These are phyloP conservation scores for Globisporangium parvum DNA, from an alignment of 352 stramenopile species.

Conservation along the genomic window DNA sequence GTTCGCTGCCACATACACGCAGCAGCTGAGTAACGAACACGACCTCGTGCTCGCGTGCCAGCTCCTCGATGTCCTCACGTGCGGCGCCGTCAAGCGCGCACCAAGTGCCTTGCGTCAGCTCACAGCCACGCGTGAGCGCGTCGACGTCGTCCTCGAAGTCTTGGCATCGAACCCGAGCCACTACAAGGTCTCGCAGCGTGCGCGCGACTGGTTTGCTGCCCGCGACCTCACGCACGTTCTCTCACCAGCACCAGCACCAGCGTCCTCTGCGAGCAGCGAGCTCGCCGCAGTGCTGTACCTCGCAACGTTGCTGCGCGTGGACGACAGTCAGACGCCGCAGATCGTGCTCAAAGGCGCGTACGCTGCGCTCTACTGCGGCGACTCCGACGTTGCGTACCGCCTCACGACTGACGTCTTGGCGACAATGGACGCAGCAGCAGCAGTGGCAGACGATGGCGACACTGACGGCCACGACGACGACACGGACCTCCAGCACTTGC, in stretches of 20 bases:
- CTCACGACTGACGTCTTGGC: slow-evolving; percentile 39
- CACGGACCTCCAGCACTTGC: slow-evolving; percentile 33
- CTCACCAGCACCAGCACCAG: neutral
- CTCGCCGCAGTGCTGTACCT: slow-evolving; percentile 47
- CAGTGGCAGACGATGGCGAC: neutral
- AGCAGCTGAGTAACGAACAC: slow-evolving; percentile 22
- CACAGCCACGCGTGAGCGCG: slow-evolving; percentile 14
- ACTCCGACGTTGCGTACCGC: slow-evolving; percentile 52
- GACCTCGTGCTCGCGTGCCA: slow-evolving; percentile 37
- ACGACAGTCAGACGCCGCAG: slow-evolving; percentile 21
- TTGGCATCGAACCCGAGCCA: slow-evolving; percentile 60
- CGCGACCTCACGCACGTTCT: slow-evolving; percentile 15
- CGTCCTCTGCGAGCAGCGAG: slow-evolving; percentile 6
- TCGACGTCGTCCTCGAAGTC: slow-evolving; percentile 45
- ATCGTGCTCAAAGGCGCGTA: slow-evolving; percentile 66
- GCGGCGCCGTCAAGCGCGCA: slow-evolving; percentile 40
- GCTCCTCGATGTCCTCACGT: slow-evolving; percentile 51
- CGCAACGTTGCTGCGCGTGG: slow-evolving; percentile 40
- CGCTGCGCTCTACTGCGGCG: slow-evolving; percentile 55
- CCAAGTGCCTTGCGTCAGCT: slow-evolving; percentile 22
- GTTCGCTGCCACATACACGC: slow-evolving; percentile 13
- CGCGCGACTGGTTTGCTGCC: slow-evolving; percentile 33
- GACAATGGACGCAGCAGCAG: neutral
- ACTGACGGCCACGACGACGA: slow-evolving; percentile 6
- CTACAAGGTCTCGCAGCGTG: slow-evolving; percentile 41